Percentiles rank a stretch among this genome's conserved stretches.
phyloP scores from a whole-genome alignment of 169 alveolate genomes.

The Plasmodium relictum region DNA sequence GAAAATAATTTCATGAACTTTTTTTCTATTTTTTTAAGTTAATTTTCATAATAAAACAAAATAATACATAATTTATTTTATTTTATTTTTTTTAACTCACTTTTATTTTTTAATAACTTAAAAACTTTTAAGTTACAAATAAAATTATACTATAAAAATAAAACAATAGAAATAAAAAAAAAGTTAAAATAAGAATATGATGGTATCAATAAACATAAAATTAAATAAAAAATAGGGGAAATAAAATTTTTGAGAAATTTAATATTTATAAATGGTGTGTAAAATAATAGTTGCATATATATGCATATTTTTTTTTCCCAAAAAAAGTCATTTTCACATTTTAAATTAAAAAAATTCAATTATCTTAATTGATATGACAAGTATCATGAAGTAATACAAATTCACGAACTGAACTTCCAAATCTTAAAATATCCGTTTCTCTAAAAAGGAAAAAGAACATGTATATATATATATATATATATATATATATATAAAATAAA shows the following conservation, averaged over 20 bases:
- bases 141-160: background rate
- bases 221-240: background rate
- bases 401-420: constrained; percentile 67
- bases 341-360: constrained; percentile 4
- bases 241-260: too few relatives aligned
- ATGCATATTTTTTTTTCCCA: too few relatives aligned
- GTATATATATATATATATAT: background rate
- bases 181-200: too few relatives aligned
- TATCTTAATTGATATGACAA: background rate
- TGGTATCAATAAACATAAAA: background rate
- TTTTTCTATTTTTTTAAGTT: too few relatives aligned
- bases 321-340: background rate
- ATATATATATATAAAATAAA: background rate
- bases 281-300: too few relatives aligned
- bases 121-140: constrained; percentile 10
- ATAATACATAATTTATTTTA: too few relatives aligned
- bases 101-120: constrained; percentile 4
- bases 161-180: background rate
- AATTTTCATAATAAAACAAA: too few relatives aligned
- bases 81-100: background rate
- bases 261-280: too few relatives aligned
- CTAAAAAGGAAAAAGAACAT: constrained; percentile 1
- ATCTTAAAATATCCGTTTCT: constrained; percentile 47
- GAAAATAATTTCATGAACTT: too few relatives aligned
- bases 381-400: constrained; percentile 52